Base-by-base conservation (phyloP, 805 yeast genomes). In the Candida ovalis region DNA sequence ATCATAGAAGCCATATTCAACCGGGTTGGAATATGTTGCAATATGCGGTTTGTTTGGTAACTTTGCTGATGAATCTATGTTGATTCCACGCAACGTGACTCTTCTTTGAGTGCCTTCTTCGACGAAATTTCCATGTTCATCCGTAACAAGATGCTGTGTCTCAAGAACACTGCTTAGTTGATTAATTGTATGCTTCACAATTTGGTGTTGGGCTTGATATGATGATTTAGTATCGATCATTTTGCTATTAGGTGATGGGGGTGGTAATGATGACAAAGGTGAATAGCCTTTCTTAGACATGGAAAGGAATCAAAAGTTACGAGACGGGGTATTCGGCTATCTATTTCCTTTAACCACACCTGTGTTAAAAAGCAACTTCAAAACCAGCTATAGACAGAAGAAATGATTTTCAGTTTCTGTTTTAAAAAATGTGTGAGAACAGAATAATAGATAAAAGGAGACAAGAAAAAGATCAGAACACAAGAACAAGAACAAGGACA, bases 81-180 rank as follows among this genome's bases (percentile, higher is more conserved):
- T 90, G 52, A 90, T 85, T 1, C 97, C 97, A 55, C 85, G 81
- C 27, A 90, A 67, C 12, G 75, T 73, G 12, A 89, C 70, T n/a
- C 71, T 70, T 38, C 94, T 69, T 1, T 88, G 89, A 1, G 75
- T 54, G 3, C 55, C 52, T 0, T 56, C 50, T 52, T 81, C 80
- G 2, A 78, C 67, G 61, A 91, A 81, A 49, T 76, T 71, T 4
- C 94, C 96, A 22, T 70, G 52, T 1, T 60, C 52, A 45, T 80
- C 81, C 1, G 74, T 58, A 0, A 48, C 19, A 2, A 69, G 43
- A 12, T 46, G 45, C 28, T 53, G 55, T 0, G 66, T 61, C n/a
- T 50, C 47, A 1, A 62, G 42, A 10, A 52, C 54, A 35, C 53
- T 45, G 37, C 52, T 57, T 21, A 54, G 47, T 33, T 53, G 44